phyloP scores from a whole-genome alignment of 2,329 filamentous ascomycete species.

The Fusarium decemcellulare region DNA sequence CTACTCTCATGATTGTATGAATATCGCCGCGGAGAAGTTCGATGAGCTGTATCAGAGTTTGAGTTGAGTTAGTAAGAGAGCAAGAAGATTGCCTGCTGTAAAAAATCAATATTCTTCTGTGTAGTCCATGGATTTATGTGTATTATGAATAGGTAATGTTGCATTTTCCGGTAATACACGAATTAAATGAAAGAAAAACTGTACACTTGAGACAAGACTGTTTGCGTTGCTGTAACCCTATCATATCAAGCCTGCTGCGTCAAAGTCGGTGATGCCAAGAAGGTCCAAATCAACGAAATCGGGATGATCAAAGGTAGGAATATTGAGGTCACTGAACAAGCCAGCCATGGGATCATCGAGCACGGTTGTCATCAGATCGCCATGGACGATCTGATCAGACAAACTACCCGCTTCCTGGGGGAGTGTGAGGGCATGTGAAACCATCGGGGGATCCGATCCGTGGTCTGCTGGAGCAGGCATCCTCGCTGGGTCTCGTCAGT shows the following conservation, averaged over 20 bases:
- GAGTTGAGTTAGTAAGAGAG: background rate
- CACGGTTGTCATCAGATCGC: background rate
- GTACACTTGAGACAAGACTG: background rate
- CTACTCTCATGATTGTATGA: slow-evolving; percentile 73
- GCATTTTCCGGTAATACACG: background rate
- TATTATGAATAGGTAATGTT: background rate
- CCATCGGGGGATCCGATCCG: background rate
- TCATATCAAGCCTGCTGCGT: slow-evolving; percentile 32
- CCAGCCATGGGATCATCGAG: slow-evolving; percentile 19
- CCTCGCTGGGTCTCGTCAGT: background rate
- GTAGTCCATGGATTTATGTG: background rate
- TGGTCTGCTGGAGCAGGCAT: background rate
- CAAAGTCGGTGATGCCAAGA: slow-evolving; percentile 37
- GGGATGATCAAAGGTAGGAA: slow-evolving; percentile 16
- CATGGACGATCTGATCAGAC: background rate
- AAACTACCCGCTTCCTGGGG: background rate
- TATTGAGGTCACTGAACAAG: slow-evolving; percentile 24
- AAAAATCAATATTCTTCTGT: background rate
- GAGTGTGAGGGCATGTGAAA: background rate
- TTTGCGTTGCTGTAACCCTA: slow-evolving; percentile 32
- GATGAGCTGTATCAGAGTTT: slow-evolving; percentile 56
- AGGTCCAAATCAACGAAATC: slow-evolving; percentile 29
- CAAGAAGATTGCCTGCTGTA: background rate
- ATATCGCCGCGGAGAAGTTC: slow-evolving; percentile 67
- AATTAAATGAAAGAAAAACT: background rate